Percentiles rank a stretch among this genome's conserved stretches.
Evolutionary conservation across 805 yeast genomes (phyloP).

Genomic region (Myxozyma vanderwaltii): DNA sequence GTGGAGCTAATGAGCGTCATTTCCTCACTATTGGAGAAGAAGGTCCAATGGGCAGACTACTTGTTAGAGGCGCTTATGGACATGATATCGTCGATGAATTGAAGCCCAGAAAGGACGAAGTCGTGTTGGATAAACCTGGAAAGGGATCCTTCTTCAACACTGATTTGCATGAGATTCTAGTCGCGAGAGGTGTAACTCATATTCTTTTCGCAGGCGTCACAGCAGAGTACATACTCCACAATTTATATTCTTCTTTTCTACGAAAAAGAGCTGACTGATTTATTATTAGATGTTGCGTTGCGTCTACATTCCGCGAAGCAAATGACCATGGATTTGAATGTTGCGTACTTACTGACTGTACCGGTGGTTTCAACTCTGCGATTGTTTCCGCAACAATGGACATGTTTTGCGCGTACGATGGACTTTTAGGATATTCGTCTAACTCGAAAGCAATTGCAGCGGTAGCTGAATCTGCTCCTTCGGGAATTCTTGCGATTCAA

Average conservation of each 20-base stretch:
- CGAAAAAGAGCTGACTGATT: background rate
- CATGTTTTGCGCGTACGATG: conserved; percentile 38
- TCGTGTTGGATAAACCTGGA: conserved; percentile 43
- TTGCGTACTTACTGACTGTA: conserved; percentile 38
- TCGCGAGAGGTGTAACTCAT: conserved; percentile 40
- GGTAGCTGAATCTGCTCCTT: conserved; percentile 16
- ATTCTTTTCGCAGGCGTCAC: conserved; percentile 42
- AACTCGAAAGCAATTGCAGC: conserved; percentile 18
- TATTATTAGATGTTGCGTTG: conserved; percentile 39
- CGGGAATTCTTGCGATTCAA: conserved; percentile 9
- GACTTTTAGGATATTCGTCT: conserved; percentile 37
- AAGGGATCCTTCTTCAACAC: conserved; percentile 44
- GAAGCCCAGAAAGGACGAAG: conserved; percentile 38
- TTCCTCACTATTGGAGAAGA: conserved; percentile 39
- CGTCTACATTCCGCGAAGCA: conserved; percentile 43
- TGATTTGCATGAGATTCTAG: conserved; percentile 39
- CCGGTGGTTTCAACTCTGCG: conserved; percentile 37
- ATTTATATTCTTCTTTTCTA: background rate
- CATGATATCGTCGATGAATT: conserved; percentile 43
- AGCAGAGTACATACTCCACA: conserved; percentile 36
- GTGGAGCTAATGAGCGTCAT: conserved; percentile 35
- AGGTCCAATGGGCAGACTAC: conserved; percentile 43
- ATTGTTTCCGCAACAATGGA: conserved; percentile 35
- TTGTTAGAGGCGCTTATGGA: conserved; percentile 43
- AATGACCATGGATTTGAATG: conserved; percentile 44